These are phyloP conservation scores for Ichthyophthirius multifiliis DNA, from an alignment of 169 alveolate genomes.

Conservation along the genomic window DNA sequence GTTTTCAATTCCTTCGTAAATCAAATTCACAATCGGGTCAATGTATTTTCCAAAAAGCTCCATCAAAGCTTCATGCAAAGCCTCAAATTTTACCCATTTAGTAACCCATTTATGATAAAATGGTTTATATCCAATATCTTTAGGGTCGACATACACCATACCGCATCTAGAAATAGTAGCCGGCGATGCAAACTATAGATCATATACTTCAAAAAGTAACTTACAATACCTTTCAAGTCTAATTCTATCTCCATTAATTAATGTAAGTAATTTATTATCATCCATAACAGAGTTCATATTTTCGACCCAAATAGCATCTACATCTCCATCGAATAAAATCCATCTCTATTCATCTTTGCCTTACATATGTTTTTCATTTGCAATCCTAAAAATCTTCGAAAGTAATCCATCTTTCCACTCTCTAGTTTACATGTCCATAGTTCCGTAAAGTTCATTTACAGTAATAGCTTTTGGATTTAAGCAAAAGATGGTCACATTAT, in stretches of 20 bases:
- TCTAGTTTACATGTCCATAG: slow-evolving; percentile 81
- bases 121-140: slow-evolving; percentile 85
- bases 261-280: slow-evolving; percentile 81
- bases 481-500: slow-evolving; percentile 60
- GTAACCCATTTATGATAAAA: slow-evolving; percentile 90
- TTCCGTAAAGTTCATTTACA: slow-evolving; percentile 92
- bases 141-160: slow-evolving; percentile 88
- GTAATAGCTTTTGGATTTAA: slow-evolving; percentile 92
- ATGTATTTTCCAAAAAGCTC: slow-evolving; percentile 83
- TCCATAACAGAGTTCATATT: slow-evolving; percentile 90
- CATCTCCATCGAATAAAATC: slow-evolving; percentile 88
- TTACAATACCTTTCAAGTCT: slow-evolving; percentile 76
- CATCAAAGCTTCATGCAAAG: slow-evolving; percentile 68
- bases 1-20: slow-evolving; percentile 83
- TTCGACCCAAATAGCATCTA: slow-evolving; percentile 91
- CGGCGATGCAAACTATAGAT: slow-evolving; percentile 87
- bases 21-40: slow-evolving; percentile 77
- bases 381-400: slow-evolving; percentile 82
- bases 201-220: slow-evolving; percentile 82
- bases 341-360: slow-evolving; percentile 76
- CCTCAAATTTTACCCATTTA: slow-evolving; percentile 63
- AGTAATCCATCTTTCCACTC: slow-evolving; percentile 89
- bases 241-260: slow-evolving; percentile 86
- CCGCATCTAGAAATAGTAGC: slow-evolving; percentile 91
- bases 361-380: slow-evolving; percentile 58